Evolutionary conservation across 108 stramenopile genomes (phyloP), one percentile per base, ranked within the genome.

Genomic region (Nitzschia sp.): DNA sequence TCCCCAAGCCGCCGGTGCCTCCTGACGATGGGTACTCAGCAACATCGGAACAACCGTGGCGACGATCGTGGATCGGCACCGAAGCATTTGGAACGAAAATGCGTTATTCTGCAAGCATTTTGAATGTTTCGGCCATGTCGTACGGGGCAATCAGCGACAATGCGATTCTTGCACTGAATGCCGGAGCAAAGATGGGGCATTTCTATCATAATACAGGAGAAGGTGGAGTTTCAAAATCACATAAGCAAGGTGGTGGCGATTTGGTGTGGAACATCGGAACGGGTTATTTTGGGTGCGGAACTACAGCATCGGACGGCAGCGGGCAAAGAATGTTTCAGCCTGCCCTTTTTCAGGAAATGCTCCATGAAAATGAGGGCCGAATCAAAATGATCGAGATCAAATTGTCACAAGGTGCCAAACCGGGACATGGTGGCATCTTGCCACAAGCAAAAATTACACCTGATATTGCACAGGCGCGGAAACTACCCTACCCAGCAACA

Each of bases 221-320:
- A 74, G 95, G 93, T 8, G 91, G 86, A 26, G 71, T 94, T 15
- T 85, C 83, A 27, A 65, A 70, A 18, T 87, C 82, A 36, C 75
- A 76, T 46, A 68, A 76, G 33, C n/a, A 89, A 57, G 80, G 88
- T 38, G 92, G 92, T 29, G 95, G 84, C n/a, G 82, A 88, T 67
- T 54, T 96, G 19, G 90, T 93, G 13, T 96, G 95, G 95, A 96
- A 96, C 63, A 75, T 96, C 19, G 95, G 95, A 32, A 96, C 95
- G 0, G 95, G 81, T 11, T 96, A 96, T 81, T 96, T 94, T 85
- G 95, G 91, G 29, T 94, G 93, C 69, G 88, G 90, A 4, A 77
- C 23, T 11, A 77, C 80, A 42, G 62, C 54, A 1, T 29, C 55
- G 15, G 84, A 75, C 17, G 55, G 45, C 5, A 72, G 28, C 1